Percentiles rank a stretch among this genome's conserved stretches.
Evolutionary conservation across 441 rosid genomes (phyloP).

Genomic region (Adansonia rubrostipa): DNA sequence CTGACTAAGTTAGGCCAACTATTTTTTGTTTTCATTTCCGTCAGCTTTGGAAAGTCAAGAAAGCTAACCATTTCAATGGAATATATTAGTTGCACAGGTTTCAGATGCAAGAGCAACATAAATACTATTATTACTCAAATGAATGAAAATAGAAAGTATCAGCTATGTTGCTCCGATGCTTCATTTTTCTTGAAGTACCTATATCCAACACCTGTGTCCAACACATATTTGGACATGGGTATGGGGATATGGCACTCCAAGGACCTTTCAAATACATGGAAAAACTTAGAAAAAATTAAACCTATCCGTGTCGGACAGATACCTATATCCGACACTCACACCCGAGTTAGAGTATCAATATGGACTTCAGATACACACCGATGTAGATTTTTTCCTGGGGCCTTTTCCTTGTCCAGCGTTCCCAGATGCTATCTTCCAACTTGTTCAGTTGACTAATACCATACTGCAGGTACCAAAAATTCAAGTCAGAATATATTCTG

Average conservation of each 20-base stretch:
- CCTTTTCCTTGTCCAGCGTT: slow-evolving; percentile 72
- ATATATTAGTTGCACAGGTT: slow-evolving; percentile 9
- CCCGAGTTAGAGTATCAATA: not conserved
- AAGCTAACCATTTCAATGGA: not conserved
- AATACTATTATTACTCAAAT: slow-evolving; percentile 1
- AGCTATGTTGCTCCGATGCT: not conserved
- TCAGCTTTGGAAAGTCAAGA: not conserved
- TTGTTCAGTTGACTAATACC: slow-evolving; percentile 93
- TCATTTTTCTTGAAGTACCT: too few relatives aligned
- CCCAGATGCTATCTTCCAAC: slow-evolving; percentile 94
- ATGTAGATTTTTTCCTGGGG: slow-evolving; percentile 64
- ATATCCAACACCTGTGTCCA: too few relatives aligned
- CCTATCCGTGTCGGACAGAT: too few relatives aligned
- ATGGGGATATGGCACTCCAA: too few relatives aligned
- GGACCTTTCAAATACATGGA: too few relatives aligned
- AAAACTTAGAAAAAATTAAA: too few relatives aligned
- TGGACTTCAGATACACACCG: slow-evolving; percentile 54
- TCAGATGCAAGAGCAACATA: slow-evolving; percentile 3
- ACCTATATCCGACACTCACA: too few relatives aligned
- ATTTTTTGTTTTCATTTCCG: not conserved
- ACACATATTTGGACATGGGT: too few relatives aligned
- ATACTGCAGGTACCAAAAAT: slow-evolving; percentile 59
- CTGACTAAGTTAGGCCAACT: slow-evolving; percentile 8
- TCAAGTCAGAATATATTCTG: slow-evolving; percentile 20
- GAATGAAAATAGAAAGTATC: slow-evolving; percentile 10